phyloP scores from a whole-genome alignment of 164 flowering plant genomes.

The Piper betle region DNA sequence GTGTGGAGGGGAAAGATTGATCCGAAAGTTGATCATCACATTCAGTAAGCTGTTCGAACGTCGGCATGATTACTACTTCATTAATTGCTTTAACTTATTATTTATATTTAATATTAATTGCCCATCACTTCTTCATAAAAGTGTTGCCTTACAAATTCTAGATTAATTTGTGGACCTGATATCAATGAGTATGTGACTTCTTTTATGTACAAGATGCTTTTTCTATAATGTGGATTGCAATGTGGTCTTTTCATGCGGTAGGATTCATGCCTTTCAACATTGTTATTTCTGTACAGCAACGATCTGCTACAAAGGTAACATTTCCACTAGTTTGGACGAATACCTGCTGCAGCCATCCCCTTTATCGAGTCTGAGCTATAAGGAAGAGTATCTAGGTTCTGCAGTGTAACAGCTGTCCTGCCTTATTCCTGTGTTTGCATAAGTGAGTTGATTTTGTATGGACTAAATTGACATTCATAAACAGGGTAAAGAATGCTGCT shows the following conservation, averaged over 20 bases:
- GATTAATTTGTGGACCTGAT: too few species aligned
- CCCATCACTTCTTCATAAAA: not conserved
- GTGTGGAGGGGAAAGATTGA: conserved; percentile 67
- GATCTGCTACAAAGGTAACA: conserved; percentile 96
- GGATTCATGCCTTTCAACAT: not conserved
- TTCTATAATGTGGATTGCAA: too few species aligned
- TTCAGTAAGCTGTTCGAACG: conserved; percentile 86
- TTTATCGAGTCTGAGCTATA: conserved; percentile 89
- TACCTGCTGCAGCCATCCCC: conserved; percentile 98
- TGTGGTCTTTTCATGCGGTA: not conserved
- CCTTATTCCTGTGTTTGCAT: not conserved
- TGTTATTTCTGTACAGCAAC: conserved; percentile 49
- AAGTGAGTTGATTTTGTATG: not conserved
- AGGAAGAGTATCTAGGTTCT: conserved; percentile 68
- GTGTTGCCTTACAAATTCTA: not conserved
- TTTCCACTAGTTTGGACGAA: conserved; percentile 98
- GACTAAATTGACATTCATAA: not conserved
- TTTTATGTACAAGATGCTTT: not conserved
- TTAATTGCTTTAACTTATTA: conserved; percentile 1
- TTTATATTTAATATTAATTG: not conserved
- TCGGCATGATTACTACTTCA: conserved; percentile 31
- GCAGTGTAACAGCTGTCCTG: not conserved
- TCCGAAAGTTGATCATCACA: conserved; percentile 68
- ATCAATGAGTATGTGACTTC: not conserved
- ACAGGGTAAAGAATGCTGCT: conserved; percentile 87